phyloP scores from a whole-genome alignment of 1,284 basidiomycete species.

The Farysia itapuensis region DNA sequence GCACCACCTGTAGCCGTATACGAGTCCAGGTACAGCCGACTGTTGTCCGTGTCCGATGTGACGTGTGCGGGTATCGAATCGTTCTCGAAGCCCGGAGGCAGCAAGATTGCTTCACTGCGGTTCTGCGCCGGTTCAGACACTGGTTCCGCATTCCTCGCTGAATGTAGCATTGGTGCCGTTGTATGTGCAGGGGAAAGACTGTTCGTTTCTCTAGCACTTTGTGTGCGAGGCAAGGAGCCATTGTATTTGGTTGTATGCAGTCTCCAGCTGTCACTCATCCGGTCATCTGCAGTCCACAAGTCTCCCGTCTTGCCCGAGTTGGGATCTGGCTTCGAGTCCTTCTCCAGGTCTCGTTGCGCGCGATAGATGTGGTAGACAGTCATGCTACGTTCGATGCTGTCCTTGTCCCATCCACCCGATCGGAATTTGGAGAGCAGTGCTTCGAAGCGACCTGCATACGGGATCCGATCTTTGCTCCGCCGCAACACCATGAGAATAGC shows the following conservation, averaged over 20 bases:
- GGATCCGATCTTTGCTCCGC: constrained; percentile 3
- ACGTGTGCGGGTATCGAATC: no score
- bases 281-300: not conserved
- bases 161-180: no score
- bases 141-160: no score
- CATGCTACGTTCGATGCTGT: not conserved
- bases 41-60: no score
- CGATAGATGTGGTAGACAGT: not conserved
- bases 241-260: not conserved
- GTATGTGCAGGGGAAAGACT: no score
- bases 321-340: not conserved
- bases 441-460: constrained; percentile 7
- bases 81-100: no score
- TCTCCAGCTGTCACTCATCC: not conserved
- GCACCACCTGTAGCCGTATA: no score
- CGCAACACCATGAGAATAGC: constrained; percentile 7
- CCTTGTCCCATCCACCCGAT: constrained; percentile 1
- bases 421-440: constrained; percentile 9
- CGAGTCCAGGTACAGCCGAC: no score
- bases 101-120: no score
- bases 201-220: no score
- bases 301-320: not conserved
- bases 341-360: not conserved
- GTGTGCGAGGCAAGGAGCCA: no score
- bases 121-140: no score